Evolutionary conservation across 106 monocot genomes (phyloP).

Genomic region (Dendrobium chrysotoxum): DNA sequence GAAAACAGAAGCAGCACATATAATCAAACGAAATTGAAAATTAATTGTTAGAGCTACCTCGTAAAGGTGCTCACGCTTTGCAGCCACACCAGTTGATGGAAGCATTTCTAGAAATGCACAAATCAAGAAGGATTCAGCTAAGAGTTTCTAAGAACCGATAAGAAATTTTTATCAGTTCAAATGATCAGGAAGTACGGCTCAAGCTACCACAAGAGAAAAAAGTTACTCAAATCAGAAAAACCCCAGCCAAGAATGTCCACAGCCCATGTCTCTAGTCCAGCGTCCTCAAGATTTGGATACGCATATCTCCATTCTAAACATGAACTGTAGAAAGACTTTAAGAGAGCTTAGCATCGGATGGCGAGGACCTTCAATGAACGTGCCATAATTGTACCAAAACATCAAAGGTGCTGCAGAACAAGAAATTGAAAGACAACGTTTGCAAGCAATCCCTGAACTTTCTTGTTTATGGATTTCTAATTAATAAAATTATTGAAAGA

Average conservation of each 20-base stretch:
- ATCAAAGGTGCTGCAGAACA: not conserved
- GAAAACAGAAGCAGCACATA: not conserved
- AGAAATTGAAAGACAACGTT: not conserved
- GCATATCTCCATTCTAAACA: constrained; percentile 95
- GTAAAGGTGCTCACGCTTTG: constrained; percentile 87
- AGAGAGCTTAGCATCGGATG: constrained; percentile 8
- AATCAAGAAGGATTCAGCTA: not conserved
- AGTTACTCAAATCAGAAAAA: constrained; percentile 84
- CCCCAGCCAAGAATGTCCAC: constrained; percentile 99
- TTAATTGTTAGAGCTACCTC: constrained; percentile 42
- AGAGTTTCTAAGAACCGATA: not conserved
- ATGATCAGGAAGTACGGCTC: not conserved
- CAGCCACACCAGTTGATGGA: constrained; percentile 53
- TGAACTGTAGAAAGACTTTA: constrained; percentile 44
- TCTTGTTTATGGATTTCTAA: too few relatives aligned
- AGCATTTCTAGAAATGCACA: constrained; percentile 30
- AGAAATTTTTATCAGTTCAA: not conserved
- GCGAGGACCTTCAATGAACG: not conserved
- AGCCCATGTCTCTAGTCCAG: constrained; percentile 88
- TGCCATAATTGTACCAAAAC: not conserved
- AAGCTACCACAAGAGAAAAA: not conserved
- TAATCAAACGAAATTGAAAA: not conserved
- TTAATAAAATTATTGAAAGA: too few relatives aligned
- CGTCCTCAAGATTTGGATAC: constrained; percentile 77
- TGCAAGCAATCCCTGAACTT: too few relatives aligned